These are phyloP conservation scores for Mallotus nudiflorus DNA, from an alignment of 345 rosid genomes.

Conservation along the genomic window DNA sequence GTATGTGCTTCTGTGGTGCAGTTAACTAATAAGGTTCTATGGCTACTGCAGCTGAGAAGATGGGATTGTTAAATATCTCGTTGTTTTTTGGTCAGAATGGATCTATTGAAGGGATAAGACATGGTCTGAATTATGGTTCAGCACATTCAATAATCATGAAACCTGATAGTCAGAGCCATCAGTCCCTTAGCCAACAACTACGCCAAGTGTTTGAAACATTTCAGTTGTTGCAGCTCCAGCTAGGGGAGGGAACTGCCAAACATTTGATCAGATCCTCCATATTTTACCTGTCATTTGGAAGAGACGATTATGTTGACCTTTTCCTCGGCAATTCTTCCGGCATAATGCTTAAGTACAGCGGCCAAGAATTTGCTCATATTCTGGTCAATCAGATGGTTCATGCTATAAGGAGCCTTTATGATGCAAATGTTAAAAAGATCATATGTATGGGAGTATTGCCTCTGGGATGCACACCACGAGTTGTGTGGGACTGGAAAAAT, in stretches of 20 bases:
- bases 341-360: conserved; percentile 39
- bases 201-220: conserved; percentile 62
- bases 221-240: conserved; percentile 53
- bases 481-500: conserved; percentile 41
- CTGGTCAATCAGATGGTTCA: conserved; percentile 52
- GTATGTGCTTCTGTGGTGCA: neutral
- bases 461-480: conserved; percentile 59
- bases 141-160: conserved; percentile 57
- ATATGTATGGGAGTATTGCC: conserved; percentile 55
- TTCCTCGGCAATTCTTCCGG: conserved; percentile 51
- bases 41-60: conserved; percentile 48
- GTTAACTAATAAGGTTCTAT: neutral
- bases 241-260: conserved; percentile 30
- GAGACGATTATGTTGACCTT: conserved; percentile 56
- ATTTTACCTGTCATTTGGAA: conserved; percentile 68
- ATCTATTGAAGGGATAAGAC: conserved; percentile 37
- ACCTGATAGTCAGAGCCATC: conserved; percentile 37
- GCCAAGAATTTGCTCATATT: conserved; percentile 46
- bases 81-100: conserved; percentile 58
- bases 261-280: conserved; percentile 44
- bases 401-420: conserved; percentile 46
- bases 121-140: conserved; percentile 58
- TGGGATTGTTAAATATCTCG: conserved; percentile 37
- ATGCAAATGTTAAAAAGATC: conserved; percentile 48
- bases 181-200: conserved; percentile 63